Evolutionary conservation across 108 stramenopile species (phyloP).

Genomic region (Cyclotella kingstonii): DNA sequence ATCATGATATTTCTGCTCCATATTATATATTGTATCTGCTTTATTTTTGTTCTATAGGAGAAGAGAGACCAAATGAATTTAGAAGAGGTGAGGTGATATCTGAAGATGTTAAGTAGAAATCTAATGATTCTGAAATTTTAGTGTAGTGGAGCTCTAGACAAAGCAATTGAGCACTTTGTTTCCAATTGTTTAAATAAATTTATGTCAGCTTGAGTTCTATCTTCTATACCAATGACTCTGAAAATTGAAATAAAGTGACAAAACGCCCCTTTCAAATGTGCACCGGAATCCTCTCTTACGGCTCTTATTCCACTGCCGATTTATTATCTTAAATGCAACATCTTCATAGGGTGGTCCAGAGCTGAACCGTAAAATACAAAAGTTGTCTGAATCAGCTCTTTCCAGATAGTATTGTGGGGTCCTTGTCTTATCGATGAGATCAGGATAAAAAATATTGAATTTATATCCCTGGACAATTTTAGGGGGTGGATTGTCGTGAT

Average conservation of each 20-base stretch:
- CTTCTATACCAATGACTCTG: slow-evolving; percentile 94
- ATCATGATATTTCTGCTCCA: no score
- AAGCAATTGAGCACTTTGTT: no score
- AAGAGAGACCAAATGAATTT: no score
- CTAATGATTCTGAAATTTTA: no score
- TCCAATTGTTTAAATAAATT: no score
- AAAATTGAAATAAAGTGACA: slow-evolving; percentile 97
- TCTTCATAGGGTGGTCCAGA: slow-evolving; percentile 99
- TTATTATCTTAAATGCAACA: slow-evolving; percentile 99
- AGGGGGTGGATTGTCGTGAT: slow-evolving; percentile 99
- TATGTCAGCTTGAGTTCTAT: no score
- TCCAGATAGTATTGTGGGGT: slow-evolving; percentile 94
- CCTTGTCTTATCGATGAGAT: slow-evolving; percentile 94
- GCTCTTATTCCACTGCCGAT: slow-evolving; percentile 95
- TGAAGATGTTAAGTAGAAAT: no score
- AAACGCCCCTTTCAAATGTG: slow-evolving; percentile 96
- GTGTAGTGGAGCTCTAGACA: no score
- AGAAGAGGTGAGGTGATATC: no score
- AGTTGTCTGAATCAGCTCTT: slow-evolving; percentile 86
- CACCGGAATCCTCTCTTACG: slow-evolving; percentile 92
- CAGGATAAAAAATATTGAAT: slow-evolving; percentile 99
- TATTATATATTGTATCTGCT: no score
- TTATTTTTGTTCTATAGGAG: no score
- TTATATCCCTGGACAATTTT: slow-evolving; percentile 99
- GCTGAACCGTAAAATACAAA: slow-evolving; percentile 95